Evolutionary conservation across 2,329 filamentous ascomycete species (phyloP), one percentile per base, ranked within the genome.

Genomic region (Conoideocrella luteorostrata): DNA sequence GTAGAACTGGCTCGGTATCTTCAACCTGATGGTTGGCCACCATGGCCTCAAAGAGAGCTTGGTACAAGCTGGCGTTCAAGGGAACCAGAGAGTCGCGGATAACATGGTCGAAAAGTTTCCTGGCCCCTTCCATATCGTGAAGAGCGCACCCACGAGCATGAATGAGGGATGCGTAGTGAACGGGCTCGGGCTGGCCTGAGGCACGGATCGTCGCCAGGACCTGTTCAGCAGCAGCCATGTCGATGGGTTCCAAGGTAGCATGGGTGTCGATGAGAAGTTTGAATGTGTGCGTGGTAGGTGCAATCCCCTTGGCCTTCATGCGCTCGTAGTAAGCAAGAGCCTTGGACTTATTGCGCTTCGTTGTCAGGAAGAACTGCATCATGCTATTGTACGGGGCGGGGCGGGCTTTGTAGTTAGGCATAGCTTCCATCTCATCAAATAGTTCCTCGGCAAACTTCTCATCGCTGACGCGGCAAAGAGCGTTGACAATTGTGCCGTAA

Each of bases 361-460:
- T 97, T 45, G 88, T 95, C 54, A 97, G 74, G 78, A 97, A 98
- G 71, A 95, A 97, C 63, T 98, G 93, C 81, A 98, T 98, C 82
- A 98, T 86, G 67, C 88, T 95, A 74, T 98, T 96, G 75, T 98
- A 98, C 1, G 93, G 93, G 20, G 93, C 93, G 21, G 93, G 90
- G 9, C 93, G 85, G 32, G 93, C 88, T 74, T 96, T 97, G 78
- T 98, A 98, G 72, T 98, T 98, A 45, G 89, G 85, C 84, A 95
- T 95, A 37, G 84, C 81, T 71, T 98, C 93, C 93, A 98, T 98
- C 71, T 98, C 93, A 60, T 97, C 89, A 60, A 98, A 98, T 56
- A 97, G 80, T 66, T 97, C 89, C 60, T 96, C 93, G 22, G 93
- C 93, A 62, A 96, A 95, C 60, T 91, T 94, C 70, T 97, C 91